Base-by-base conservation (phyloP, 257 asterid species). In the Schizonepeta tenuifolia region DNA sequence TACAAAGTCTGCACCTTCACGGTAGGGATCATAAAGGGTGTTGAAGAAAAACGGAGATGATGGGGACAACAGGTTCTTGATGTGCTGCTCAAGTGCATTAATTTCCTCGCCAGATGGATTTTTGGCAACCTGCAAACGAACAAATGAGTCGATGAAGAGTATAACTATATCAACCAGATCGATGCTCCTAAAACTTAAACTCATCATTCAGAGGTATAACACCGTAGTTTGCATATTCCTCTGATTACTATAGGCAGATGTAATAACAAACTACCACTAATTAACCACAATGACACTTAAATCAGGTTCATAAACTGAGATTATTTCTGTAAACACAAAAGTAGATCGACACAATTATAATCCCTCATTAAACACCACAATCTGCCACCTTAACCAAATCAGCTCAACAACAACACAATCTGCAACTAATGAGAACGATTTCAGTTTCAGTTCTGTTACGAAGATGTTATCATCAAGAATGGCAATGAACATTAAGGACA, bases 61-160 rank as follows among this genome's bases (percentile, higher is more conserved):
- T 41, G 87, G 84, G 69, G 47, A 43, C 75, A 77, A 15, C 10
- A 83, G 82, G 81, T 83, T 83, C 75, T 77, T 80, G 15, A 83
- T 74, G 74, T 83, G 87, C 78, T 83, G 87, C 76, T 77, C 82
- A 4, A 83, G 80, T 35, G 87, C 87, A 58, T 83, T 79, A 36
- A 77, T 79, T 47, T 82, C 87, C 77, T 83, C 59, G 5, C 83
- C 85, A 12, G 81, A 21, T 56, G 83, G 87, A 77, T 80, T 80
- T 65, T 80, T 83, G 22, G 87, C 87, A 7, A 83, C 85, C 87
- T 83, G 75, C 14, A 14, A 17, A 51, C 28, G 14, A 53, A 12
- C 43, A 46, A 62, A 66, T 49, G 17, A 26, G 54, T 49, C 28
- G 17, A 67, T 55, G 40, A 44, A 63, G 21, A 69, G n/a, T 22